Evolutionary conservation across 192 early-diverging fungal genomes (phyloP).

Genomic region (Coemansia sp.): DNA sequence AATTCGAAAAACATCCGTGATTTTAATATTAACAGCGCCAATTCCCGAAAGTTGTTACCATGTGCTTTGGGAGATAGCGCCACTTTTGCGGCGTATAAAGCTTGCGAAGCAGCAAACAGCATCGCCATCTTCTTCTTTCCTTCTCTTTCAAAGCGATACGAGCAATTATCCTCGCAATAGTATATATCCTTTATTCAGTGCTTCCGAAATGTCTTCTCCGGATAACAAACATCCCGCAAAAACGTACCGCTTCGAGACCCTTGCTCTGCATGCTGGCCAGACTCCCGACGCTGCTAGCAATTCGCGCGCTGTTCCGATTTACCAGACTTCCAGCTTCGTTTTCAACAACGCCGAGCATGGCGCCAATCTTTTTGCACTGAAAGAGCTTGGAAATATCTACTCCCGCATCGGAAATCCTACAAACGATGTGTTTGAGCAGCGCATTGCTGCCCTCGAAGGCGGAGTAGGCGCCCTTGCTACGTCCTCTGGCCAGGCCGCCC

Average conservation of each 20-base stretch:
- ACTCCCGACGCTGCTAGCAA: constrained; percentile 64
- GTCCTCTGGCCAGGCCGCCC: constrained; percentile 81
- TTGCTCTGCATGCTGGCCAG: constrained; percentile 90
- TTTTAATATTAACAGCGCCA: no score
- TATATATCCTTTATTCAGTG: background rate
- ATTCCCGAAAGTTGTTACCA: no score
- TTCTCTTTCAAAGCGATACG: no score
- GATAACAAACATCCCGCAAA: constrained; percentile 1
- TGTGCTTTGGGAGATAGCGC: no score
- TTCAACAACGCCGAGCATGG: constrained; percentile 82
- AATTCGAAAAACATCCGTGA: background rate
- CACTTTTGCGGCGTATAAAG: no score
- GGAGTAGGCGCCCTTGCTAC: constrained; percentile 75
- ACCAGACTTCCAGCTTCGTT: constrained; percentile 81
- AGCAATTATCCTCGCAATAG: no score
- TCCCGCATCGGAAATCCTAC: constrained; percentile 84
- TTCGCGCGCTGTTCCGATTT: constrained; percentile 87
- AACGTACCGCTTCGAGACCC: constrained; percentile 75
- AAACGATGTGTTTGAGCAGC: constrained; percentile 85
- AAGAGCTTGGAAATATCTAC: constrained; percentile 81
- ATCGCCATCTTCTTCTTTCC: background rate
- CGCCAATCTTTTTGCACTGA: constrained; percentile 76
- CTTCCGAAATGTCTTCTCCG: constrained; percentile 3
- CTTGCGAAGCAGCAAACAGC: no score
- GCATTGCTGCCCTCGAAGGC: constrained; percentile 88